phyloP scores from a whole-genome alignment of 176 grass and related monocot genomes.

The Urochloa ruziziensis region DNA sequence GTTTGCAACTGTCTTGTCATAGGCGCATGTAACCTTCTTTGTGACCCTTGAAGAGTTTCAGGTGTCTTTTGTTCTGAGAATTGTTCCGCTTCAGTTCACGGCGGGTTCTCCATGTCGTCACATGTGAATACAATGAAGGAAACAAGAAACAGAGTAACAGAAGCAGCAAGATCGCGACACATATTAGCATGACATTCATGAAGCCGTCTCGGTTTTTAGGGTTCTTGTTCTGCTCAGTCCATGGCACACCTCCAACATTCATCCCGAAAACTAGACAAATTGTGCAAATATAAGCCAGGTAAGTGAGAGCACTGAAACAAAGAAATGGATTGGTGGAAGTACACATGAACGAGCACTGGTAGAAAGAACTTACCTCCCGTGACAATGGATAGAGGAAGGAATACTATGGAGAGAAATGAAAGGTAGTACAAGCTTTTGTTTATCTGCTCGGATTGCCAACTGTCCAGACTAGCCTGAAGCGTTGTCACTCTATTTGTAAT shows the following conservation, averaged over 20 bases:
- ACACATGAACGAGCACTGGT: not conserved
- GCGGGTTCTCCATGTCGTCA: conserved; percentile 58
- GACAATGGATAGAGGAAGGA: conserved; percentile 91
- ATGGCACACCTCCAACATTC: conserved; percentile 92
- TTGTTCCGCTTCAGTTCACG: conserved; percentile 50
- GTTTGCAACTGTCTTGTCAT: conserved; percentile 29
- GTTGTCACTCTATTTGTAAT: conserved; percentile 78
- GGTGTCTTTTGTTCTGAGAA: conserved; percentile 61
- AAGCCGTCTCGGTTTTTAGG: conserved; percentile 72
- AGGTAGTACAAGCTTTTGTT: conserved; percentile 91
- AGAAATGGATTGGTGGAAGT: not conserved
- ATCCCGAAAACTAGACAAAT: conserved; percentile 75
- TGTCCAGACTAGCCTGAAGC: conserved; percentile 90
- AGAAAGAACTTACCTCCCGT: conserved; percentile 65
- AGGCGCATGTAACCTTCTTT: conserved; percentile 67
- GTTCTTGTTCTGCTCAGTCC: conserved; percentile 70
- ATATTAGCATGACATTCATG: conserved; percentile 85
- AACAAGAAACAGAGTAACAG: conserved; percentile 77
- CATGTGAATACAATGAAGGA: conserved; percentile 69
- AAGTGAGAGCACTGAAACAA: not conserved
- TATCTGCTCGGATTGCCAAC: conserved; percentile 95
- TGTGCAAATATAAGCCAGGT: conserved; percentile 6
- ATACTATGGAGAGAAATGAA: conserved; percentile 88
- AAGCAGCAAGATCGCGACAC: conserved; percentile 53
- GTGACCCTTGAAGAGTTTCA: conserved; percentile 49